Base-by-base conservation (phyloP, 2,329 filamentous ascomycete species). In the Ascochyta lentis region DNA sequence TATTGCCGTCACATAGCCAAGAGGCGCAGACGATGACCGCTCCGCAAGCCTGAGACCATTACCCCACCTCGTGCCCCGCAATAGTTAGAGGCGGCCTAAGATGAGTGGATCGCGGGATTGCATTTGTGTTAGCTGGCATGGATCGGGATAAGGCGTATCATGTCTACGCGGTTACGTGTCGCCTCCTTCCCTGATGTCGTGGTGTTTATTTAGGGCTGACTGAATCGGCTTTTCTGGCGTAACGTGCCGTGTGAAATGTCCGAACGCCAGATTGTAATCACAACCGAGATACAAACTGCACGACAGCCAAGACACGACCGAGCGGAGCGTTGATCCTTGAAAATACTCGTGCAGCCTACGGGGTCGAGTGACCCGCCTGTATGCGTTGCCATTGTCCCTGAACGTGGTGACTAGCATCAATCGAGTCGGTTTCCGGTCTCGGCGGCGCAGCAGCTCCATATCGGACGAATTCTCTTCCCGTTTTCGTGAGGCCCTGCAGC, bases 31-130 rank as follows among this genome's bases (percentile, higher is more conserved):
- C 42, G 35, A 37, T 19, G 12, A 47, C 42, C 27, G 16, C 27
- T 46, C 26, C 43, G 26, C 33, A 22, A 44, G 37, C 8, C 53
- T 52, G 44, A 49, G 47, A 49, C n/a, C 27, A 55, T 48, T 49
- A 57, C 53, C 56, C 60, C 49, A 58, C 49, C 60, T 65, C 42
- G 35, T 54, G 49, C 54, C 50, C 58, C 56, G 52, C 39, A 50
- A 35, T 15, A 23, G 38, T 12, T 33, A 44, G 48, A 35, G 39
- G 46, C 41, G 35, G 35, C 22, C 19, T 39, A 52, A 24, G n/a
- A 43, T 31, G 35, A 40, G 49, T 53, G 49, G 37, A 23, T 23
- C 34, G n/a, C 19, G 8, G 19, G 13, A 33, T 26, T 10, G 12
- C 31, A 22, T 31, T 49, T 41, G 40, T 16, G 16, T 29, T 41